A percentile compares a stretch with the other conserved stretches of the same genome.
These are phyloP conservation scores for Lactarius hatsudake DNA, from an alignment of 768 basidiomycete genomes.

Conservation along the genomic window DNA sequence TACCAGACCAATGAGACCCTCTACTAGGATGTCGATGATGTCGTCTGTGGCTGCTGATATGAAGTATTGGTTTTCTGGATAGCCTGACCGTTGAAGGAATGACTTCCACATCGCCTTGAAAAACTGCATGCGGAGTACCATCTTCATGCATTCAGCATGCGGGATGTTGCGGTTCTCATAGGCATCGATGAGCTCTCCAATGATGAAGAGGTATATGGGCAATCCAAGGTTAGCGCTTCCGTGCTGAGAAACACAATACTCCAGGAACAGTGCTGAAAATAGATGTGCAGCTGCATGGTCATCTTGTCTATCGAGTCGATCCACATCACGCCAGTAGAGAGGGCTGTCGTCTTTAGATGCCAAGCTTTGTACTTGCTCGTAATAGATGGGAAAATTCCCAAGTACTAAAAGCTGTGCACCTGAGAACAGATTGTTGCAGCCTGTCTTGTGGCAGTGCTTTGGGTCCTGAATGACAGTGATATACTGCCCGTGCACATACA, in stretches of 20 bases:
- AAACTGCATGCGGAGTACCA: conserved; percentile 29
- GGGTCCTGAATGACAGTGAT: conserved; percentile 36
- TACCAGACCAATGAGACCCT: conserved; percentile 30
- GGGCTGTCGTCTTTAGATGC: conserved; percentile 27
- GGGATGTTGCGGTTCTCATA: conserved; percentile 32
- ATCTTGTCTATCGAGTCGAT: conserved; percentile 44
- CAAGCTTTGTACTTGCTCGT: conserved; percentile 28
- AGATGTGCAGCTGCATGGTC: conserved; percentile 42
- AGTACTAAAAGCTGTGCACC: conserved; percentile 34
- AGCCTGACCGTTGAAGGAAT: conserved; percentile 28
- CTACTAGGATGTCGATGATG: conserved; percentile 30
- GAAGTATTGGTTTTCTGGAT: conserved; percentile 27
- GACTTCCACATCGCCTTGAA: conserved; percentile 32
- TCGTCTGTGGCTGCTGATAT: conserved; percentile 30
- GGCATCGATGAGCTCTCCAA: conserved; percentile 33
- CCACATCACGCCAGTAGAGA: conserved; percentile 36
- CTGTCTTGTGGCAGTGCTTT: conserved; percentile 38
- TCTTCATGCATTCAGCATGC: conserved; percentile 30
- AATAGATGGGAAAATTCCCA: conserved; percentile 29
- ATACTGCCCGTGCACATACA: neutral
- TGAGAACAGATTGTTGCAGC: conserved; percentile 37
- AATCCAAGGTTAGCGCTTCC: neutral
- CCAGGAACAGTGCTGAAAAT: conserved; percentile 37
- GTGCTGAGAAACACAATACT: conserved; percentile 28
- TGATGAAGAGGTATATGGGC: conserved; percentile 40